phyloP scores from a whole-genome alignment of 2,329 filamentous ascomycete genomes.

The Sclerotinia subarctica region DNA sequence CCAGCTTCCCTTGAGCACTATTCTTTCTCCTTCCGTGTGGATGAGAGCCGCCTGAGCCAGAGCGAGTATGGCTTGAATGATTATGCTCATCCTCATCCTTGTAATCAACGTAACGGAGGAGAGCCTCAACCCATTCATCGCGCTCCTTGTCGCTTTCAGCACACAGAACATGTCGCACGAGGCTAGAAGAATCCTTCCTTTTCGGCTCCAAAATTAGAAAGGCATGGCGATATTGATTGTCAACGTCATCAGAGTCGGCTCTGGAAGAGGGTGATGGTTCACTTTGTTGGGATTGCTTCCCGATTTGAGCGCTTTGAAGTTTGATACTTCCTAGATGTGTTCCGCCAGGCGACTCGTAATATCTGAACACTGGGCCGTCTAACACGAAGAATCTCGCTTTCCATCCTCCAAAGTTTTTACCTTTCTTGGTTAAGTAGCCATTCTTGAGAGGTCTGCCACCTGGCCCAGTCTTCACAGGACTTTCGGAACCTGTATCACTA shows the following conservation, averaged over 20 bases:
- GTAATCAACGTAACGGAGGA: conserved; percentile 85
- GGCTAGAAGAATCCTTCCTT: conserved; percentile 84
- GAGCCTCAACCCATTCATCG: conserved; percentile 87
- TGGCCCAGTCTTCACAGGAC: conserved; percentile 48
- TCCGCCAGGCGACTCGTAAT: conserved; percentile 88
- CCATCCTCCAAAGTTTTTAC: conserved; percentile 99
- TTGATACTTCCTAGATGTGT: conserved; percentile 92
- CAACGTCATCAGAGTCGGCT: conserved; percentile 64
- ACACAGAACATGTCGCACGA: conserved; percentile 91
- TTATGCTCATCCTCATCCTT: conserved; percentile 59
- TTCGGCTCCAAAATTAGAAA: conserved; percentile 95
- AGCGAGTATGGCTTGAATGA: conserved; percentile 43
- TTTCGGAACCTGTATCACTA: conserved; percentile 41
- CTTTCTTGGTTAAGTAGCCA: conserved; percentile 92
- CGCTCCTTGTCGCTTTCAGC: conserved; percentile 92
- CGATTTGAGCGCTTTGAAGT: conserved; percentile 85
- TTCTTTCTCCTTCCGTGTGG: conserved; percentile 48
- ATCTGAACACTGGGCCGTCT: conserved; percentile 71
- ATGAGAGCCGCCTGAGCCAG: conserved; percentile 41
- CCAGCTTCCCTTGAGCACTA: conserved; percentile 37
- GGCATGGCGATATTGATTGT: conserved; percentile 94
- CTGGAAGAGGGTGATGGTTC: conserved; percentile 59
- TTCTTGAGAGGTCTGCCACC: conserved; percentile 70
- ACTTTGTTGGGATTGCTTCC: conserved; percentile 72
- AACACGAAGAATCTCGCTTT: conserved; percentile 77